These are phyloP conservation scores for Ceratocystis alfenasii DNA, from an alignment of 2,329 filamentous ascomycete species.

Conservation along the genomic window DNA sequence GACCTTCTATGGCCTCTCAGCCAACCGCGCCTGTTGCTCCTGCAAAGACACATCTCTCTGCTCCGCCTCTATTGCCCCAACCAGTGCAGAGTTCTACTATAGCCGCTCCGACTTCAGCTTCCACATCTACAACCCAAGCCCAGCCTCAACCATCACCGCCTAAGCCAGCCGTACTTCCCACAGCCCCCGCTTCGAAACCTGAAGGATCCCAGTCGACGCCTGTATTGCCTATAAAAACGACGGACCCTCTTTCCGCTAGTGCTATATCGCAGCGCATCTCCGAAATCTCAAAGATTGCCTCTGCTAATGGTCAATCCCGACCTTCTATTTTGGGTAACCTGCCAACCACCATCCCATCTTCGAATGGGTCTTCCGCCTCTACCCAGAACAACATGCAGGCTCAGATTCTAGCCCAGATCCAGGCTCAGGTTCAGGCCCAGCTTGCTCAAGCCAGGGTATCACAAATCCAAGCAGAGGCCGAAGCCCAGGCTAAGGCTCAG, in stretches of 20 bases:
- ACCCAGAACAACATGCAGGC: constrained; percentile 19
- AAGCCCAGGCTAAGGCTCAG: constrained; percentile 18
- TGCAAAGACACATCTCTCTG: background rate
- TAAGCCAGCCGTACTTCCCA: background rate
- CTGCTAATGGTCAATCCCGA: constrained; percentile 24
- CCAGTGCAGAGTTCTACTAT: background rate
- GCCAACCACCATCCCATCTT: constrained; percentile 14
- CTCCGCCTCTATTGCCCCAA: constrained; percentile 9
- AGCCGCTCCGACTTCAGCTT: background rate
- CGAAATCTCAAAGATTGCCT: constrained; percentile 22
- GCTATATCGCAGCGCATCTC: constrained; percentile 19
- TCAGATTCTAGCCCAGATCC: constrained; percentile 21
- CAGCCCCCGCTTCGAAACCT: background rate
- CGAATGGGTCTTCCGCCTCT: constrained; percentile 1
- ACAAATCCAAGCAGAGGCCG: constrained; percentile 16
- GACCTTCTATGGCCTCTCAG: background rate
- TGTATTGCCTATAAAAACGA: constrained; percentile 6
- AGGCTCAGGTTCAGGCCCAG: constrained; percentile 32
- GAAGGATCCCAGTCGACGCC: background rate
- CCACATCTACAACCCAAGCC: background rate
- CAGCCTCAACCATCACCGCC: constrained; percentile 3
- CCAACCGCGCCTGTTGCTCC: background rate
- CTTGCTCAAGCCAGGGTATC: constrained; percentile 23
- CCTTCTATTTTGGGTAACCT: constrained; percentile 23
- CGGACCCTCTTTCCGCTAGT: constrained; percentile 19